phyloP scores from a whole-genome alignment of 2,329 filamentous ascomycete genomes.

The Ceratocystis variospora region DNA sequence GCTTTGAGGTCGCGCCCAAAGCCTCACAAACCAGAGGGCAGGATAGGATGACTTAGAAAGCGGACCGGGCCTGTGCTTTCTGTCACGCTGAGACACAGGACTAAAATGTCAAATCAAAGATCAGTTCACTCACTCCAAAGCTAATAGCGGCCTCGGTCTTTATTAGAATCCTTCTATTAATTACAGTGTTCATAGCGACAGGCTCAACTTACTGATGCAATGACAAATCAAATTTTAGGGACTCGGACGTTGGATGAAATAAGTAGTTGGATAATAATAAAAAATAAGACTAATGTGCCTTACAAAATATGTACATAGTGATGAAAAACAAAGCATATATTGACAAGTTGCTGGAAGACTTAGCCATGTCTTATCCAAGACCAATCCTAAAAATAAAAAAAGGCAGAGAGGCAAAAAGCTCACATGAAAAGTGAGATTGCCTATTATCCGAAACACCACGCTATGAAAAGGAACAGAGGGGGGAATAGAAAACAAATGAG shows the following conservation, averaged over 20 bases:
- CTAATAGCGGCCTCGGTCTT: not conserved
- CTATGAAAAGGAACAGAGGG: constrained; percentile 11
- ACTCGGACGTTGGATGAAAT: not conserved
- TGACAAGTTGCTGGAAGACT: not conserved
- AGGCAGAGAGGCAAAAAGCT: not conserved
- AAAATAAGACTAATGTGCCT: not conserved
- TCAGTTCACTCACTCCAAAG: not conserved
- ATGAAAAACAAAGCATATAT: not conserved
- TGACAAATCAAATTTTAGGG: not conserved
- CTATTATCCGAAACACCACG: constrained; percentile 1
- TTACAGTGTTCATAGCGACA: not conserved
- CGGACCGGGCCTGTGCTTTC: constrained; percentile 5
- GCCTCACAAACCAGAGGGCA: not conserved
- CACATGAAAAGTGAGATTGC: not conserved
- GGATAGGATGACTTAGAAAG: not conserved
- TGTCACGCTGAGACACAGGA: not conserved
- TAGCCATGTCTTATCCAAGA: not conserved
- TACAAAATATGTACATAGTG: not conserved
- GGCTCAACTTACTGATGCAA: not conserved
- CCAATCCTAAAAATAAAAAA: not conserved
- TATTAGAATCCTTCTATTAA: not conserved
- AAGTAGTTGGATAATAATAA: not conserved
- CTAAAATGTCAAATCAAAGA: not conserved
- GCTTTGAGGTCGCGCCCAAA: not conserved
- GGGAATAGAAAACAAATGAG: constrained; percentile 7